Evolutionary conservation across 345 rosid species (phyloP).

Genomic region (Gossypium mustelinum): DNA sequence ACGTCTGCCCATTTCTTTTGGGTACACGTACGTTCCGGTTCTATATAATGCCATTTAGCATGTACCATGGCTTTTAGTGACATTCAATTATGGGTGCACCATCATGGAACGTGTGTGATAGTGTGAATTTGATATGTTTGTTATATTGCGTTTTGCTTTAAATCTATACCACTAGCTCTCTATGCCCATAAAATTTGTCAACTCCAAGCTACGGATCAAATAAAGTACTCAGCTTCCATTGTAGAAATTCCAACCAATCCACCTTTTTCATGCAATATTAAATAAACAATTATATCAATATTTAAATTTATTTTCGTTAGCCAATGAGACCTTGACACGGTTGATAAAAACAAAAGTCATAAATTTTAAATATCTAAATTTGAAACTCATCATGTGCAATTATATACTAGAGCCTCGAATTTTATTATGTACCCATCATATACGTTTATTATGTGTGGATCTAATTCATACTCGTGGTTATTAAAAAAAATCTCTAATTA

Average conservation of each 20-base stretch:
- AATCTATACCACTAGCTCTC: constrained; percentile 17
- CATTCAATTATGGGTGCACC: constrained; percentile 13
- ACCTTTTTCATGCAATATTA: background rate
- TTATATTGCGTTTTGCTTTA: constrained; percentile 12
- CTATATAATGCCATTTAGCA: background rate
- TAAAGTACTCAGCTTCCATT: constrained; percentile 15
- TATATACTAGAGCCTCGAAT: constrained; percentile 2
- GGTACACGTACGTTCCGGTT: background rate
- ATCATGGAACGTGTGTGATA: background rate
- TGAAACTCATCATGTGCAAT: too few relatives aligned
- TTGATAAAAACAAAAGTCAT: too few relatives aligned
- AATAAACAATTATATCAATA: too few relatives aligned
- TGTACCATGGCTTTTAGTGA: background rate
- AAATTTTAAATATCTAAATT: too few relatives aligned
- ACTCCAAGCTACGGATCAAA: constrained; percentile 12
- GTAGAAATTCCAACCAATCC: background rate
- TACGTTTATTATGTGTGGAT: too few relatives aligned
- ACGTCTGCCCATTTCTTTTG: background rate
- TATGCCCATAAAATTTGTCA: background rate
- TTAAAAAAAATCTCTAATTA: background rate
- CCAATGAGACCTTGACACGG: too few relatives aligned
- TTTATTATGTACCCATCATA: background rate
- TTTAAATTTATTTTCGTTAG: too few relatives aligned
- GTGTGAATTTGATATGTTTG: background rate
- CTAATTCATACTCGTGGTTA: too few relatives aligned